phyloP scores from a whole-genome alignment of 352 stramenopile species.

The Globisporangium spiculum region DNA sequence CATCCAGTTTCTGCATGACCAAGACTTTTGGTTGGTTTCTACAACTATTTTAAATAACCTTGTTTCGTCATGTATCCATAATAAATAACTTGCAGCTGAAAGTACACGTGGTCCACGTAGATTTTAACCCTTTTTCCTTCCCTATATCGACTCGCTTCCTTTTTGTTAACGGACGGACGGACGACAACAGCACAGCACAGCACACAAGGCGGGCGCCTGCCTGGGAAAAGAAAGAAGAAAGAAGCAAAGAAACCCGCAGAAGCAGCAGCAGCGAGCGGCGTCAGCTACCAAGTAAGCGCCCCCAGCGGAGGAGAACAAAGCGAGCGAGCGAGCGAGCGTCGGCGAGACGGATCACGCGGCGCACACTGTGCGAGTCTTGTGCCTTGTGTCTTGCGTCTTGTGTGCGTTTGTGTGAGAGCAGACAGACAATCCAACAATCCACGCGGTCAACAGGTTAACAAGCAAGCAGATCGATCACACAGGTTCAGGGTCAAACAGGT shows the following conservation, averaged over 20 bases:
- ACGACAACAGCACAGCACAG: constrained; percentile 5
- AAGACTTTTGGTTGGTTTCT: neutral
- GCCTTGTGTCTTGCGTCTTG: neutral
- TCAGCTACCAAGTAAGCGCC: constrained; percentile 1
- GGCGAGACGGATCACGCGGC: neutral
- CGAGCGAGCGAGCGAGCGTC: neutral
- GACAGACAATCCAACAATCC: neutral
- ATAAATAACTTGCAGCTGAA: neutral
- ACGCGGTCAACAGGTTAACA: neutral
- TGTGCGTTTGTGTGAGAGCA: neutral
- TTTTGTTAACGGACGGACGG: constrained; percentile 8
- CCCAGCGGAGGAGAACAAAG: neutral
- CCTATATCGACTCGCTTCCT: constrained; percentile 1
- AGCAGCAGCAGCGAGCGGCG: neutral
- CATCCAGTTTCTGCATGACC: neutral
- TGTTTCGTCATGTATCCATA: neutral
- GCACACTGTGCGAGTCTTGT: neutral
- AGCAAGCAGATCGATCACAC: neutral
- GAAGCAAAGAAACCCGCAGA: constrained; percentile 6
- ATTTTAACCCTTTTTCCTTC: neutral
- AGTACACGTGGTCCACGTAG: neutral
- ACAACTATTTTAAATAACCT: neutral
- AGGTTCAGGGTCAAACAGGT: neutral
- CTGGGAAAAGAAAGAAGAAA: constrained; percentile 16
- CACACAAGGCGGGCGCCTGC: neutral